Evolutionary conservation across 2,329 filamentous ascomycete genomes (phyloP).

Genomic region (Colletotrichum sp.): DNA sequence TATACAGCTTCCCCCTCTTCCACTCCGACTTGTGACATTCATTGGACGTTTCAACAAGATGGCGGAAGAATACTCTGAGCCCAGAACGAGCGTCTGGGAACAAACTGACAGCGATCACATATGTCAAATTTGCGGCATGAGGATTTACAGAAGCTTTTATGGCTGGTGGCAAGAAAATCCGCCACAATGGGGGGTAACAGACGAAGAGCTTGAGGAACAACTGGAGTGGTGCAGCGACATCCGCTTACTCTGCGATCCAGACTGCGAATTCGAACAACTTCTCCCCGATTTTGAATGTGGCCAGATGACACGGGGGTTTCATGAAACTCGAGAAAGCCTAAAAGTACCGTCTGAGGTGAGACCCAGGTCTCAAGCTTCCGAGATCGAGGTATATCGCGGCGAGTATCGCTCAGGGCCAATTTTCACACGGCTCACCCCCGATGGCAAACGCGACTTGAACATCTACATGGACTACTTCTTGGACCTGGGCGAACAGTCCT

Average conservation of each 20-base stretch:
- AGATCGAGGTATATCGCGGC: background rate
- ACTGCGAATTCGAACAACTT: background rate
- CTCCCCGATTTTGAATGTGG: background rate
- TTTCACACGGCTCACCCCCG: background rate
- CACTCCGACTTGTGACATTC: background rate
- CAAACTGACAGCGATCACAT: background rate
- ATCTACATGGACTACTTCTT: background rate
- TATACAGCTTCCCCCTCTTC: background rate
- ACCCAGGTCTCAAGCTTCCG: background rate
- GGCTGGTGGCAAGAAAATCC: background rate
- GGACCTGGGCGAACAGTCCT: background rate
- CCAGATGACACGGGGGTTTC: background rate
- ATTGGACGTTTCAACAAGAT: background rate
- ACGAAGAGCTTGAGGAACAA: background rate
- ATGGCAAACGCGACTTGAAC: background rate
- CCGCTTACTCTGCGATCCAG: background rate
- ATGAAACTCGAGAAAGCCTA: background rate
- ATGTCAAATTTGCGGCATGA: background rate
- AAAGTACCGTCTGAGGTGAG: background rate
- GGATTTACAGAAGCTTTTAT: background rate
- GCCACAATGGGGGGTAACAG: background rate
- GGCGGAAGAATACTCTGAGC: background rate
- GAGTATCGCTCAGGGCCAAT: background rate
- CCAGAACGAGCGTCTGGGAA: background rate
- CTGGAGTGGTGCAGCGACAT: background rate